Evolutionary conservation across 1,284 basidiomycete genomes (phyloP).

Genomic region (Ganoderma sinense): DNA sequence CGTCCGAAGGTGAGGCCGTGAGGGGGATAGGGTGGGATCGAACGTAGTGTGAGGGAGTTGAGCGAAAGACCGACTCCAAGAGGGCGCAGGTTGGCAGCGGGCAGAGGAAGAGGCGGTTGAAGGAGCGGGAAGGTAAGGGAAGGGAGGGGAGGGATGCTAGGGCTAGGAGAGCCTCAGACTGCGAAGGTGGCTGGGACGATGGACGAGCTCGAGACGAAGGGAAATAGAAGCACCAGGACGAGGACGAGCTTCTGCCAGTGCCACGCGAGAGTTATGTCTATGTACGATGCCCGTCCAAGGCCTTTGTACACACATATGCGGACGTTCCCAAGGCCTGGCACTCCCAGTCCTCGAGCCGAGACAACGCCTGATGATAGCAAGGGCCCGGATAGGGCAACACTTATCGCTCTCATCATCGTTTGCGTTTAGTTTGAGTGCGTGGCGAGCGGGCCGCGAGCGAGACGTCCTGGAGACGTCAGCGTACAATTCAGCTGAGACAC

Average conservation of each 20-base stretch:
- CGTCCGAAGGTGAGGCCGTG: slow-evolving; percentile 34
- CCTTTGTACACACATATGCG: not conserved
- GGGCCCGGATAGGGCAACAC: not conserved
- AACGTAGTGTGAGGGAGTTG: not conserved
- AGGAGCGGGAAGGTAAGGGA: not conserved
- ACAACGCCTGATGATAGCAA: not conserved
- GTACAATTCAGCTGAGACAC: not conserved
- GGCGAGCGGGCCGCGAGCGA: not conserved
- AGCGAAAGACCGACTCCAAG: not conserved
- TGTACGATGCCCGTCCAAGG: not conserved
- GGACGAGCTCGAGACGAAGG: not conserved
- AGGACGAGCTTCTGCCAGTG: not conserved
- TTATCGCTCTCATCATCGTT: not conserved
- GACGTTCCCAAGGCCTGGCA: not conserved
- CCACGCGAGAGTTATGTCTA: not conserved
- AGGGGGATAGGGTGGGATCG: slow-evolving; percentile 37
- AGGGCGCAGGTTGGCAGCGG: not conserved
- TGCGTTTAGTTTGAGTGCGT: no score
- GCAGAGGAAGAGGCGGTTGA: not conserved
- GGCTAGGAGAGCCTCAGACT: not conserved
- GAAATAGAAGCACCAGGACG: not conserved
- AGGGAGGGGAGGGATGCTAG: not conserved
- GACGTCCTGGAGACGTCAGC: not conserved
- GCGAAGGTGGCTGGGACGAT: not conserved
- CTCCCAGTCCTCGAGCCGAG: not conserved